These are phyloP conservation scores for Talaromyces albobiverticillius DNA, from an alignment of 2,329 filamentous ascomycete genomes.

Conservation along the genomic window DNA sequence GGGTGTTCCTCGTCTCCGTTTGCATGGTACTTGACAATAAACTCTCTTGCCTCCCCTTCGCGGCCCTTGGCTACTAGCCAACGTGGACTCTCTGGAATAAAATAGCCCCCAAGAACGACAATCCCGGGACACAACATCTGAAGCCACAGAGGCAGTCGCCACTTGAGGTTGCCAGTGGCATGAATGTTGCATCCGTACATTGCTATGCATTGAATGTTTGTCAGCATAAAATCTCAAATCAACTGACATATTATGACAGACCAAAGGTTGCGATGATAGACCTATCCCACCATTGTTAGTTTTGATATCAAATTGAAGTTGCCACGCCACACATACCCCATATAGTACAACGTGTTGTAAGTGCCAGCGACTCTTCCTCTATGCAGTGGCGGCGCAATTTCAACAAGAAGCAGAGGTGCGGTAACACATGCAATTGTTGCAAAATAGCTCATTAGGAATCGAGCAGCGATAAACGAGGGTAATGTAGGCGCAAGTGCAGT, in stretches of 20 bases:
- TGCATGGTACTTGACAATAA: slow-evolving; percentile 42
- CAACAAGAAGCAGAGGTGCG: slow-evolving; percentile 59
- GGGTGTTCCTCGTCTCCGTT: slow-evolving; percentile 41
- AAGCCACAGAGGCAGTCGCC: slow-evolving; percentile 17
- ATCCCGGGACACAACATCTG: slow-evolving; percentile 17
- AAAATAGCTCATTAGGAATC: slow-evolving; percentile 25
- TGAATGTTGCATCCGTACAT: slow-evolving; percentile 14
- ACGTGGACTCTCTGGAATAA: slow-evolving; percentile 30
- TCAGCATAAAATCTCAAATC: not conserved
- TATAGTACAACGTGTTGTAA: slow-evolving; percentile 23
- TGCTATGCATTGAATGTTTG: slow-evolving; percentile 1
- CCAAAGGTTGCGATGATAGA: slow-evolving; percentile 16
- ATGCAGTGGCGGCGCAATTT: slow-evolving; percentile 60
- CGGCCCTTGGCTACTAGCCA: slow-evolving; percentile 20
- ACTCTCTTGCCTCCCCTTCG: slow-evolving; percentile 26
- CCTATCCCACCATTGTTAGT: not conserved
- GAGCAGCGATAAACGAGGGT: not conserved
- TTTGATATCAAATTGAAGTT: not conserved
- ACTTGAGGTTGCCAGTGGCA: slow-evolving; percentile 12
- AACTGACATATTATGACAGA: not conserved
- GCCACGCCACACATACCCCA: slow-evolving; percentile 1
- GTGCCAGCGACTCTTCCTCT: slow-evolving; percentile 46
- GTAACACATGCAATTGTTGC: slow-evolving; percentile 46
- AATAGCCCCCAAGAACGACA: slow-evolving; percentile 15
- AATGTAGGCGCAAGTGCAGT: slow-evolving; percentile 4